Evolutionary conservation across 495 filamentous ascomycete species (phyloP), one percentile per base, ranked within the genome.

Genomic region (Halenospora varia): DNA sequence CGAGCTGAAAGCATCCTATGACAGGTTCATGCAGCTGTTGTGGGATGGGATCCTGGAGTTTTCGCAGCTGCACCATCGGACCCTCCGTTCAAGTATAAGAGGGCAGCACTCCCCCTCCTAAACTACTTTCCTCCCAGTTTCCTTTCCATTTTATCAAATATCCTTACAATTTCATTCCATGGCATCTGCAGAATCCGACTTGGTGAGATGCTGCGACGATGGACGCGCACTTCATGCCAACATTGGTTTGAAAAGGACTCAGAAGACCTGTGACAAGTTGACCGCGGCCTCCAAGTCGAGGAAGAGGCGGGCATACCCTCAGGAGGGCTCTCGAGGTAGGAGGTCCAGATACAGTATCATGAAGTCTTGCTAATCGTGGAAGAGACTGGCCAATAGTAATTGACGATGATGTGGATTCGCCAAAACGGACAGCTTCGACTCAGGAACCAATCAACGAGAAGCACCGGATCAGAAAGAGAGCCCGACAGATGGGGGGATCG

Each of bases 321-420:
- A 46, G 20, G 50, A 53, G 49, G 50, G 50, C 47, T 53, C 56
- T 59, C 49, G 41, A 59, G 56, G 40, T 59, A 59, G 39, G 50
- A 53, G 22, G 56, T 53, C 56, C 18, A 59, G 49, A 53, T 59
- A 22, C 24, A 53, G 50, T 59, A 59, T 59, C 35, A 53, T 53
- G 11, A 59, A 53, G 50, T 41, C 17, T 59, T 59, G 25, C 56
- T 59, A 29, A 59, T 59, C 29, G 29, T 53, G 8, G 40, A 59
- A 59, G 53, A 59, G 56, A 59, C 50, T 24, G 42, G 56, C 56
- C 23, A 53, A 53, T 59, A 46, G 20, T 59, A 22, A 59, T 59
- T 59, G 40, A 59, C 41, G 49, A 59, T 58, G 19, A 58, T 58
- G 20, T 58, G 35, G 55, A 58, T 58, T 58, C 24, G 55, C 48